Percentiles rank a stretch among this genome's conserved stretches.
phyloP scores from a whole-genome alignment of 2,329 filamentous ascomycete genomes.

The Phoma sp. region DNA sequence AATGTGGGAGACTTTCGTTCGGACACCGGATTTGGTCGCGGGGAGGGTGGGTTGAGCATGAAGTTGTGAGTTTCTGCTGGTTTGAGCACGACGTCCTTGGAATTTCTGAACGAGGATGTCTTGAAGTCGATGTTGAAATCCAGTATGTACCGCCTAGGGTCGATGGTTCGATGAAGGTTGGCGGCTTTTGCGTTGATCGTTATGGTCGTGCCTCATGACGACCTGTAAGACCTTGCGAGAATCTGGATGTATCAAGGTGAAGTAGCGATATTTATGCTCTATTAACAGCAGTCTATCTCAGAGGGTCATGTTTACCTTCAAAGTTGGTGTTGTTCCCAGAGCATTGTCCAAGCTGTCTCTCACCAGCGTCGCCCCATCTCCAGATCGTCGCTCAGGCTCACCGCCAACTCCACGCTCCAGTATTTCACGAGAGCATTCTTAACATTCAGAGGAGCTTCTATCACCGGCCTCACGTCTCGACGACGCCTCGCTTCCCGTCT shows the following conservation, averaged over 20 bases:
- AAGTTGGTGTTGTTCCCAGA: not conserved
- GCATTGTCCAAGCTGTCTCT: not conserved
- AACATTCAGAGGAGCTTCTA: conserved; percentile 2
- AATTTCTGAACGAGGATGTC: too few species aligned
- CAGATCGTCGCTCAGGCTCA: not conserved
- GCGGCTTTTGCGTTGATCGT: not conserved
- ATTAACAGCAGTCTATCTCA: not conserved
- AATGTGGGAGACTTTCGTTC: not conserved
- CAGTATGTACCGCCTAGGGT: too few species aligned
- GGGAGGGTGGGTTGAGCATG: not conserved
- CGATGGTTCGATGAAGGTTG: not conserved
- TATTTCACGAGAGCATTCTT: not conserved
- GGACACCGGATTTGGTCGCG: not conserved
- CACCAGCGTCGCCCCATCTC: not conserved
- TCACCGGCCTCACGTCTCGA: conserved; percentile 9
- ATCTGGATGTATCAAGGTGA: not conserved
- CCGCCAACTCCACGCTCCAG: not conserved
- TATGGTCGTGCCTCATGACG: not conserved
- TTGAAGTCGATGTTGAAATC: not conserved
- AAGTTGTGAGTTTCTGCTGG: not conserved
- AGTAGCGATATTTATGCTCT: not conserved
- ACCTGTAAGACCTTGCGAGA: not conserved
- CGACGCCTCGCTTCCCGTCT: not conserved
- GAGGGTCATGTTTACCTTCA: not conserved
- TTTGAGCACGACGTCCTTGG: too few species aligned